These are phyloP conservation scores for Pseudogymnoascus sp. DNA, from an alignment of 2,329 filamentous ascomycete species.

Conservation along the genomic window DNA sequence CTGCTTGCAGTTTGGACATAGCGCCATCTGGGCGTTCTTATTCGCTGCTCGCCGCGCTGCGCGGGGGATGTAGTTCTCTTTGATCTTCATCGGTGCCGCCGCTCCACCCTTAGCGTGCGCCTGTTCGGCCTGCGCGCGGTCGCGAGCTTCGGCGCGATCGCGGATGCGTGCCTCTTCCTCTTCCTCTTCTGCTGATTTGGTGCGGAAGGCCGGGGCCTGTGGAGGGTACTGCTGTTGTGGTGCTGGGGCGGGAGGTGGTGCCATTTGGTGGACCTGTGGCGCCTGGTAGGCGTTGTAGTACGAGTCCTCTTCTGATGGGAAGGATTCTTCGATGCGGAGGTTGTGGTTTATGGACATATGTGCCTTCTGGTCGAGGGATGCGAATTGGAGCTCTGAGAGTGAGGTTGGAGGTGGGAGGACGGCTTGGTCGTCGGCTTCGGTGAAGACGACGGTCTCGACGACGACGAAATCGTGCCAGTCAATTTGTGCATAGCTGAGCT, in stretches of 20 bases:
- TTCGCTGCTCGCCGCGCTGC: constrained; percentile 67
- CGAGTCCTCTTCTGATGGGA: constrained; percentile 72
- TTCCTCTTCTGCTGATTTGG: constrained; percentile 11
- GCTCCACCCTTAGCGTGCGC: constrained; percentile 65
- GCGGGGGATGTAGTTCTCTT: constrained; percentile 84
- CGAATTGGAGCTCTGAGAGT: constrained; percentile 85
- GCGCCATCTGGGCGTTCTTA: constrained; percentile 58
- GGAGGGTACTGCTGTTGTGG: constrained; percentile 29
- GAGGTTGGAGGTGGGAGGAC: constrained; percentile 85
- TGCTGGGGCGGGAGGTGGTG: constrained; percentile 35
- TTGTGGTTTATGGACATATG: constrained; percentile 73
- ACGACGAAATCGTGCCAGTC: constrained; percentile 98
- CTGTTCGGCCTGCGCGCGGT: constrained; percentile 67
- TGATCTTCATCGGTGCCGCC: constrained; percentile 72
- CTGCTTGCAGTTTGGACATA: constrained; percentile 92
- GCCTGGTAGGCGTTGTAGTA: constrained; percentile 45
- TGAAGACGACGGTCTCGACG: constrained; percentile 90
- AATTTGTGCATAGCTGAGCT: constrained; percentile 70
- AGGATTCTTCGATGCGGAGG: constrained; percentile 87
- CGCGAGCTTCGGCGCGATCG: constrained; percentile 53
- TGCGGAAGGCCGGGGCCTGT: constrained; percentile 17
- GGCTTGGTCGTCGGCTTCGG: constrained; percentile 76
- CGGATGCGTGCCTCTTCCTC: constrained; percentile 47
- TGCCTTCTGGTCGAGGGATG: constrained; percentile 91
- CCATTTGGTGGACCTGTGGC: constrained; percentile 29